phyloP scores from a whole-genome alignment of 1,284 basidiomycete genomes.

The Ceratobasidium sp. region DNA sequence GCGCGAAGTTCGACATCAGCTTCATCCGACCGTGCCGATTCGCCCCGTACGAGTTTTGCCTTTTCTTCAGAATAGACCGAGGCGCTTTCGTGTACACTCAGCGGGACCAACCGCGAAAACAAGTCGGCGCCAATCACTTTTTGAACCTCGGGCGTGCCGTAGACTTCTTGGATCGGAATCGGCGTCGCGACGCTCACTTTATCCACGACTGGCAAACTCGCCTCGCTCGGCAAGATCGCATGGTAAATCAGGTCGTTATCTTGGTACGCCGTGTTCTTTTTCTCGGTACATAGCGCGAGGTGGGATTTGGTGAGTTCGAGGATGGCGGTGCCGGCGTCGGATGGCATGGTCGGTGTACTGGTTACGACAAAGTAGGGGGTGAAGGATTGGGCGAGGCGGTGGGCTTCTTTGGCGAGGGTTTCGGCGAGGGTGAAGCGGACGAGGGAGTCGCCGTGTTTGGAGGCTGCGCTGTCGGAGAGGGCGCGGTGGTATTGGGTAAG shows the following conservation, averaged over 20 bases:
- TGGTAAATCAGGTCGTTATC: slow-evolving; percentile 99
- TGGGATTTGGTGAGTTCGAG: slow-evolving; percentile 87
- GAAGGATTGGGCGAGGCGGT: slow-evolving; percentile 76
- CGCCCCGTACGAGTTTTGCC: slow-evolving; percentile 91
- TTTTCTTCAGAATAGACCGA: slow-evolving; percentile 99
- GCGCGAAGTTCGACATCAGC: slow-evolving; percentile 85
- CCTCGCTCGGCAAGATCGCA: slow-evolving; percentile 85
- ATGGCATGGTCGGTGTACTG: slow-evolving; percentile 85
- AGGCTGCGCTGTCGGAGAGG: slow-evolving; percentile 77
- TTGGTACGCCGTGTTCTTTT: slow-evolving; percentile 77
- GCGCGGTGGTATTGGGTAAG: slow-evolving; percentile 89
- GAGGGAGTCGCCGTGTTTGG: slow-evolving; percentile 88
- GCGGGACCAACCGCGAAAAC: slow-evolving; percentile 87
- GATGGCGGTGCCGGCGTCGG: slow-evolving; percentile 83
- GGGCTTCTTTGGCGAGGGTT: slow-evolving; percentile 84
- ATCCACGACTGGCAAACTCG: slow-evolving; percentile 83
- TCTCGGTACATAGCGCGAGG: slow-evolving; percentile 79
- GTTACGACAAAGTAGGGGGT: slow-evolving; percentile 76
- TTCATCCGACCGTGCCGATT: slow-evolving; percentile 87
- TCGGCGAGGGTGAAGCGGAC: slow-evolving; percentile 86
- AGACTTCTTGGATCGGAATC: slow-evolving; percentile 94
- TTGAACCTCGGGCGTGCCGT: slow-evolving; percentile 90
- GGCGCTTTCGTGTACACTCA: slow-evolving; percentile 96
- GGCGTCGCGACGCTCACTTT: slow-evolving; percentile 81
- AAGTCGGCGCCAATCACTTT: slow-evolving; percentile 94